Conservation (phyloP, 768 basidiomycete genomes). For the Pleurotus tuber-regium region DNA sequence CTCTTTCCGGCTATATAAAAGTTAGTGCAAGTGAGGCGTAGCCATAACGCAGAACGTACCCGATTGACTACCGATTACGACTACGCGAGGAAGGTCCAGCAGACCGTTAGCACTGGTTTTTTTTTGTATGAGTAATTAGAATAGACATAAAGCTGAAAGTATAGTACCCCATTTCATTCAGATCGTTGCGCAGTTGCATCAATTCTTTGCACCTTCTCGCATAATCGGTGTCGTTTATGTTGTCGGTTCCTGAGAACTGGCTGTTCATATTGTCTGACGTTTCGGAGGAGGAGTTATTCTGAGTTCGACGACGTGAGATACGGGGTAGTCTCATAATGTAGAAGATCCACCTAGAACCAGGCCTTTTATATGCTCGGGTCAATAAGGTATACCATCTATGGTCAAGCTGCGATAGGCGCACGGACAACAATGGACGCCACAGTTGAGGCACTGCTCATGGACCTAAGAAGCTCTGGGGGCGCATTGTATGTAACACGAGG, state of each 20-base stretch:
- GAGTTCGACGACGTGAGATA: not conserved
- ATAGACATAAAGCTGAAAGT: not conserved
- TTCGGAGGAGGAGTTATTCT: not conserved
- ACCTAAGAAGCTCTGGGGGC: too few relatives aligned
- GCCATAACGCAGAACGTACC: conserved; percentile 27
- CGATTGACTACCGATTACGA: conserved; percentile 56
- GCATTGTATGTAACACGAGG: too few relatives aligned
- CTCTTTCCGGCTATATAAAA: conserved; percentile 50
- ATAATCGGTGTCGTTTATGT: conserved; percentile 30
- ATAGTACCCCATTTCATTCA: conserved; percentile 39
- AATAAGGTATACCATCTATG: not conserved
- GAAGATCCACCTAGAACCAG: not conserved
- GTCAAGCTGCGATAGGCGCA: not conserved
- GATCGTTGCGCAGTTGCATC: conserved; percentile 34
- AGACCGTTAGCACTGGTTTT: conserved; percentile 30
- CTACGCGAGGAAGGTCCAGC: conserved; percentile 49
- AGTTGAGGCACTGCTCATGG: not conserved
- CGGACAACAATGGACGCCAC: not conserved
- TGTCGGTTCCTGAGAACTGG: not conserved
- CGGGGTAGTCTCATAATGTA: not conserved
- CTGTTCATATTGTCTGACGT: not conserved
- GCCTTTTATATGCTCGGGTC: not conserved
- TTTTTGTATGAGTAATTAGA: not conserved
- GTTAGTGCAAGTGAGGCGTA: not conserved
- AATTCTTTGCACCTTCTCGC: conserved; percentile 36